Percentiles rank a stretch among this genome's conserved stretches.
Conservation (phyloP, 305 asterid genomes). For the Fraxinus paxiana region DNA sequence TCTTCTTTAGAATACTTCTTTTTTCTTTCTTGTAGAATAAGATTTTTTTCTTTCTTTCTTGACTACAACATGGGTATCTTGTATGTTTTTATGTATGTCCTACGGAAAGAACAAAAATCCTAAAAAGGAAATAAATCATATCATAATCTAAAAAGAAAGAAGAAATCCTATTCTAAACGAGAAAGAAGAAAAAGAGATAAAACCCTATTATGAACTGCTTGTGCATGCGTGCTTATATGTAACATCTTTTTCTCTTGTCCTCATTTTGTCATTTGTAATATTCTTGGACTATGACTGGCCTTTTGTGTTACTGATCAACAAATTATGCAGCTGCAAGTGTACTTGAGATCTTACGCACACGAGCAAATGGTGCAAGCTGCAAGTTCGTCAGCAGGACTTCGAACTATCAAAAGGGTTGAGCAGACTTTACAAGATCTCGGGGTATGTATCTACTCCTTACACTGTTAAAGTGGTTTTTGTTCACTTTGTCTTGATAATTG, state of each 20-base stretch:
- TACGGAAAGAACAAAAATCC: background rate
- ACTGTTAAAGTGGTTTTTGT: background rate
- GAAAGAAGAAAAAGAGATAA: background rate
- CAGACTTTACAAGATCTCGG: conserved; percentile 97
- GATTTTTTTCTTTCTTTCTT: background rate
- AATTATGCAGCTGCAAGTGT: conserved; percentile 75
- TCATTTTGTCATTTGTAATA: background rate
- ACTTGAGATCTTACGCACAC: conserved; percentile 77
- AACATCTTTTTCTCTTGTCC: background rate
- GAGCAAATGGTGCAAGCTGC: conserved; percentile 99
- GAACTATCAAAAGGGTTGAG: conserved; percentile 89
- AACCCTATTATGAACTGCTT: background rate
- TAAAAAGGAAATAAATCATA: background rate
- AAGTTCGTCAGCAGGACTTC: conserved; percentile 94
- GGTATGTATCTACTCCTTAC: conserved; percentile 52
- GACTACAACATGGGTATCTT: background rate
- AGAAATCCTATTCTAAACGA: background rate
- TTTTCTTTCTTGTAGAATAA: background rate
- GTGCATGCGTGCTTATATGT: background rate
- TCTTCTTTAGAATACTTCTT: background rate
- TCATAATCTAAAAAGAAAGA: background rate
- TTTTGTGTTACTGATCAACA: conserved; percentile 22
- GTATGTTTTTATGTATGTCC: background rate
- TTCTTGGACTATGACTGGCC: conserved; percentile 3
- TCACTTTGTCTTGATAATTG: conserved; percentile 10